Evolutionary conservation across 352 stramenopile genomes (phyloP).

Genomic region (Pythium vanterpoolii): DNA sequence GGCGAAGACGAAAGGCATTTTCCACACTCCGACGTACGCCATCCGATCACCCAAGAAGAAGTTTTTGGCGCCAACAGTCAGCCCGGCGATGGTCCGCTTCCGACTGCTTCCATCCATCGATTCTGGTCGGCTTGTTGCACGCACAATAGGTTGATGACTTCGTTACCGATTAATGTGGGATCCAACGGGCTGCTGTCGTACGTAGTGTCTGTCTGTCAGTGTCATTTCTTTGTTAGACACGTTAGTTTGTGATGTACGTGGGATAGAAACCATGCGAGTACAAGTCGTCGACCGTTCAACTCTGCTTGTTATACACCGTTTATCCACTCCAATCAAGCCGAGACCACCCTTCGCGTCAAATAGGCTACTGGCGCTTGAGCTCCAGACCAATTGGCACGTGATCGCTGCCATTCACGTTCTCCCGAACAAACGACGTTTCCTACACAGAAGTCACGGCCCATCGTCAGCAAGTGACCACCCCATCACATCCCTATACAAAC

Average conservation of each 20-base stretch:
- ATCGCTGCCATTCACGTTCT: conserved; percentile 65
- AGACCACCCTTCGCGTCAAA: not conserved
- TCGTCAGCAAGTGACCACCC: not conserved
- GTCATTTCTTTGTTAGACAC: not conserved
- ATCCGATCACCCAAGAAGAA: not conserved
- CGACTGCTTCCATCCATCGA: not conserved
- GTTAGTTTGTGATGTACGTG: not conserved
- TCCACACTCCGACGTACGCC: not conserved
- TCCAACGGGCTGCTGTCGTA: not conserved
- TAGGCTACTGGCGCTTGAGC: conserved; percentile 24
- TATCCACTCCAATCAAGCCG: not conserved
- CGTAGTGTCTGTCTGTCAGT: not conserved
- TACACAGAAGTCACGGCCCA: conserved; percentile 16
- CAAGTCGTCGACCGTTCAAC: no score
- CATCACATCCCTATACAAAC: not conserved
- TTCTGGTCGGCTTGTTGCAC: not conserved
- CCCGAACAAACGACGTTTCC: conserved; percentile 52
- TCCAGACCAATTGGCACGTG: conserved; percentile 76
- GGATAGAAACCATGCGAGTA: not conserved
- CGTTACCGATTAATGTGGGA: not conserved
- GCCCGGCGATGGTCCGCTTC: not conserved
- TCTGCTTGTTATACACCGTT: not conserved
- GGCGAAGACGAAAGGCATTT: not conserved
- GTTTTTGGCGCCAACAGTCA: not conserved
- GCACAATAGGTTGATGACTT: not conserved